Conservation (phyloP, 352 stramenopile species). For the Phytophthora tentaculata region DNA sequence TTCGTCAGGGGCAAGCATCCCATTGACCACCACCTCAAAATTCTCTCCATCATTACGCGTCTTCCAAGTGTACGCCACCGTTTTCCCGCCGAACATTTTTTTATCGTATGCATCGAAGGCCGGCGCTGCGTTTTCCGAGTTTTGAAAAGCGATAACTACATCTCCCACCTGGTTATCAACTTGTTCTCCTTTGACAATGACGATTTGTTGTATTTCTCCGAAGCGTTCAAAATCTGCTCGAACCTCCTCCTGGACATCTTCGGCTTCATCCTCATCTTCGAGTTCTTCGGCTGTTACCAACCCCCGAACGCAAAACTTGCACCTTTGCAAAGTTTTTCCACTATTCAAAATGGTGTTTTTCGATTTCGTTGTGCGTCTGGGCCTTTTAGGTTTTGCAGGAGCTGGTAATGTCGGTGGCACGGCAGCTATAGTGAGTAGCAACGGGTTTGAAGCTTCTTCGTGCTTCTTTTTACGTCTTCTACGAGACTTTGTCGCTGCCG, state of each 20-base stretch:
- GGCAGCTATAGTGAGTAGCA: neutral
- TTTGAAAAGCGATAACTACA: constrained; percentile 29
- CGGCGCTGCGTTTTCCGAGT: constrained; percentile 8
- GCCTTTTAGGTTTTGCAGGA: constrained; percentile 13
- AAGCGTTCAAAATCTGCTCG: constrained; percentile 39
- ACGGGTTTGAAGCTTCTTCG: neutral
- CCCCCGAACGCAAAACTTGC: constrained; percentile 37
- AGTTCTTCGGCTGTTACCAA: constrained; percentile 56
- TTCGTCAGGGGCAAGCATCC: constrained; percentile 36
- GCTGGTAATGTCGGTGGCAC: neutral
- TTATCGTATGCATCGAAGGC: constrained; percentile 30
- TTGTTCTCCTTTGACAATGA: constrained; percentile 23
- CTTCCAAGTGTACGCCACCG: constrained; percentile 26
- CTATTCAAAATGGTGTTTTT: constrained; percentile 32
- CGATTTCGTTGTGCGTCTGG: constrained; percentile 44
- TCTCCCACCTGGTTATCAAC: constrained; percentile 12
- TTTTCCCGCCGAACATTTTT: constrained; percentile 45
- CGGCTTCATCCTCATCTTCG: constrained; percentile 57
- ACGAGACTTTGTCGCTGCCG: constrained; percentile 2
- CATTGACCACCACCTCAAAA: constrained; percentile 11
- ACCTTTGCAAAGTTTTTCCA: neutral
- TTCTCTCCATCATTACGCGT: neutral
- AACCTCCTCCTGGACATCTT: constrained; percentile 51
- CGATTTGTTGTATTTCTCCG: constrained; percentile 26
- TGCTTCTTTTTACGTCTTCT: constrained; percentile 27